Evolutionary conservation across 768 basidiomycete genomes (phyloP), one percentile per base, ranked within the genome.

Genomic region (Termitomyces heimii): DNA sequence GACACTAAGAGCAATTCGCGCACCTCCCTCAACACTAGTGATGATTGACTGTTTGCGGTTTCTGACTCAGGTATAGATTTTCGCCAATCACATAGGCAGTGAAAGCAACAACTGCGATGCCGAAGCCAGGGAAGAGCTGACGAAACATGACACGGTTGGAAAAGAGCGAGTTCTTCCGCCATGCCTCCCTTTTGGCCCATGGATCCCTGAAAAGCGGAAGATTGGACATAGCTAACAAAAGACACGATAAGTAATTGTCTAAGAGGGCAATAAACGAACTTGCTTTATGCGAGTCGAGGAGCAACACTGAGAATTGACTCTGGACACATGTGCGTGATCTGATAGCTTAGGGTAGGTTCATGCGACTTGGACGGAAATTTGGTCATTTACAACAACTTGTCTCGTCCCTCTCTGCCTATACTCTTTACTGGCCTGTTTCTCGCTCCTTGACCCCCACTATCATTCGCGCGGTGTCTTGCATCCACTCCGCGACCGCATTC

Each of bases 61-160:
- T 64, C 47, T 74, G 74, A 54, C 76, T 81, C 50, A 73, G 65
- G 63, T 80, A 79, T 31, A 88, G 56, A 68, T 92, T 93, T 72
- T 97, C 95, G 29, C 78, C 89, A 34, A 91, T 71, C 32, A 98
- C 93, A 66, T 98, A 98, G 56, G 83, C 86, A 32, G 92, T 87
- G 77, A 98, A 98, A 1, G 94, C 91, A 53, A 88, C 92, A 50
- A 93, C 80, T 35, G 92, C 96, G 56, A 93, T 92, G 47, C 94
- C 95, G 67, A 98, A 90, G 39, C 96, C 96, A 34, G 96, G 96
- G 72, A 98, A 94, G 62, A 96, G 70, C 76, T 83, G 93, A 65
- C 87, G 77, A 76, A 98, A 87, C 91, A 94, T 94, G 64, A 82
- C 81, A 42, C 86, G 84, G 63, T 87, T 89, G 59, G 85, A 81